These are phyloP conservation scores for Kwoniella pini DNA, from an alignment of 768 basidiomycete species.

Conservation along the genomic window DNA sequence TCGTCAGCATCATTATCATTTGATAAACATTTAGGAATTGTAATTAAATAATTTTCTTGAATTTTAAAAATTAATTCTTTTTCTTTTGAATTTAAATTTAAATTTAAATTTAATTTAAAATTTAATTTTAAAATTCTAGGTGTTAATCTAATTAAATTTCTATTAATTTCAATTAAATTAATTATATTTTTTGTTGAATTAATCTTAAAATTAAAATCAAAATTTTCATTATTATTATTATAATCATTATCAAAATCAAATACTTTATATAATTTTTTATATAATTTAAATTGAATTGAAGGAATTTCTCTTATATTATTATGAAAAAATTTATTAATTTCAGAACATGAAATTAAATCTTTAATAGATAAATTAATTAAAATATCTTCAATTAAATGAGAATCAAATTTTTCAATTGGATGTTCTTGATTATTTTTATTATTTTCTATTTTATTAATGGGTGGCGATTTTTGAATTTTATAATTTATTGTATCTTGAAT, in stretches of 20 bases:
- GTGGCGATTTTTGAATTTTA: too few species aligned
- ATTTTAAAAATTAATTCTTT: background rate
- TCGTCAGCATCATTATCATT: too few species aligned
- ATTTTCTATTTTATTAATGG: too few species aligned
- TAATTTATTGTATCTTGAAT: too few species aligned
- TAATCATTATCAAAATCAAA: too few species aligned
- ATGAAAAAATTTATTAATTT: background rate
- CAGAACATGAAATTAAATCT: background rate
- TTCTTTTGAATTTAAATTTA: too few species aligned
- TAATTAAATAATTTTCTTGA: background rate
- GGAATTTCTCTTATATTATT: background rate
- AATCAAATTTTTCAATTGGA: too few species aligned
- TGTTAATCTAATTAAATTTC: background rate
- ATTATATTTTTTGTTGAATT: background rate
- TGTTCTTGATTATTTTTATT: too few species aligned
- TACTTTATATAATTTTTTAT: background rate
- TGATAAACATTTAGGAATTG: background rate
- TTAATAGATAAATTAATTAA: background rate
- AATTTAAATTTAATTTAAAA: too few species aligned
- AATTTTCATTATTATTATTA: background rate
- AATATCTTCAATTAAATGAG: background rate
- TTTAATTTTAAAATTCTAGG: background rate
- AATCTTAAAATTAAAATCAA: background rate
- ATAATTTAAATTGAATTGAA: background rate
- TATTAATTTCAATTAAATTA: background rate